These are phyloP conservation scores for Kalanchoe fedtschenkoi DNA, from an alignment of 164 flowering plant species.

Conservation along the genomic window DNA sequence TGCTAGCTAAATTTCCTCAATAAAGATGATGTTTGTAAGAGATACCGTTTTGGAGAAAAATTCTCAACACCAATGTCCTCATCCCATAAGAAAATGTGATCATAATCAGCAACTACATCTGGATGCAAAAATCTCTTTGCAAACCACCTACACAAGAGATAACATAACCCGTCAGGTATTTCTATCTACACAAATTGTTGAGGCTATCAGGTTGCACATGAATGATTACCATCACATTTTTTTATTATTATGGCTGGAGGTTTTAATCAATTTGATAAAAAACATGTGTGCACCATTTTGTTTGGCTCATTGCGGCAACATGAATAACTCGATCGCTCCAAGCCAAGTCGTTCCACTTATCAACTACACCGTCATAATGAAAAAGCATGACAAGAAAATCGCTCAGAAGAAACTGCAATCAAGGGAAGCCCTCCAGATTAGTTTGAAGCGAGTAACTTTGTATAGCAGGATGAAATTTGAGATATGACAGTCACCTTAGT, in stretches of 20 bases:
- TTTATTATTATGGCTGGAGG: too few relatives aligned
- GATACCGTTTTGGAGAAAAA: constrained; percentile 9
- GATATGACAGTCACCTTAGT: constrained; percentile 20
- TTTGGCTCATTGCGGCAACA: constrained; percentile 44
- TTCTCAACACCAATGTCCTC: constrained; percentile 7
- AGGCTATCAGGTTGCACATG: too few relatives aligned
- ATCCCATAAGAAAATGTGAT: constrained; percentile 4
- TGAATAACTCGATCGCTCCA: constrained; percentile 46
- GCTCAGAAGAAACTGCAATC: constrained; percentile 43
- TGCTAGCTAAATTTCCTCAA: too few relatives aligned
- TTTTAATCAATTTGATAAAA: neutral
- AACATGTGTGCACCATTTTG: constrained; percentile 54
- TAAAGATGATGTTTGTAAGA: too few relatives aligned
- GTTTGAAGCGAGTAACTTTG: too few relatives aligned
- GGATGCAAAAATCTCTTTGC: constrained; percentile 8
- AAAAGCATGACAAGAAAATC: constrained; percentile 51
- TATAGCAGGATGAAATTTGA: too few relatives aligned
- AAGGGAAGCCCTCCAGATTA: too few relatives aligned
- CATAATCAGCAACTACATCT: constrained; percentile 2
- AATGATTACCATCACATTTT: too few relatives aligned
- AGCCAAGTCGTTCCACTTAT: constrained; percentile 35
- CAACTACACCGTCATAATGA: constrained; percentile 57
- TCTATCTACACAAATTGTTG: too few relatives aligned
- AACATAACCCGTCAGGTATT: too few relatives aligned
- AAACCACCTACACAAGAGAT: constrained; percentile 9